These are phyloP conservation scores for Dentipellis sp. DNA, from an alignment of 768 basidiomycete genomes.

Conservation along the genomic window DNA sequence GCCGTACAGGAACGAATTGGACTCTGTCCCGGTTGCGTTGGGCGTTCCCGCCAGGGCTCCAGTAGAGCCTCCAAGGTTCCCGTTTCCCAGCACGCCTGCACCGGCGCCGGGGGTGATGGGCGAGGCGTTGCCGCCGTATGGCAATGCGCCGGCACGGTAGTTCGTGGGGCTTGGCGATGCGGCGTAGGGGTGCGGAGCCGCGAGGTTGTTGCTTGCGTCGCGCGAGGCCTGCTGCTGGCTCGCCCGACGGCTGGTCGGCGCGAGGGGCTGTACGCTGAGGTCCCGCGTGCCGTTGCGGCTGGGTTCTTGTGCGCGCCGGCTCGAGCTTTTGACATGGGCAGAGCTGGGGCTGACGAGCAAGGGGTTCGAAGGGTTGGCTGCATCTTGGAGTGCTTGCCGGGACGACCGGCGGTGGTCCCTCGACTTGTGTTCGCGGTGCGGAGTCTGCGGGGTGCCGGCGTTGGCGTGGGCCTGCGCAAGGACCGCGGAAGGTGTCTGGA, in stretches of 20 bases:
- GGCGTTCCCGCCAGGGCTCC: conserved; percentile 9
- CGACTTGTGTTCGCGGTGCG: conserved; percentile 42
- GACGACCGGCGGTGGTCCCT: conserved; percentile 38
- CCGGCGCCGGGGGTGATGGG: conserved; percentile 24
- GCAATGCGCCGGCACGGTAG: conserved; percentile 33
- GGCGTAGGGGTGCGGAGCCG: conserved; percentile 65
- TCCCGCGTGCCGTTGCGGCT: conserved; percentile 40
- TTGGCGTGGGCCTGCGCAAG: conserved; percentile 47
- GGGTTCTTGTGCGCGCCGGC: conserved; percentile 37
- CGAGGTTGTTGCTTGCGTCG: conserved; percentile 24
- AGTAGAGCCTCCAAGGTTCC: conserved; percentile 22
- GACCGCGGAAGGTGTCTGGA: conserved; percentile 33
- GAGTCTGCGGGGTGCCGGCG: conserved; percentile 43
- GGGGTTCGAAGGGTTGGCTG: conserved; percentile 37
- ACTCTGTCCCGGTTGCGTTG: conserved; percentile 27
- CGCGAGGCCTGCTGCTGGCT: conserved; percentile 45
- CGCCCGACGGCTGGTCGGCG: conserved; percentile 54
- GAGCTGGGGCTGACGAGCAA: conserved; percentile 59
- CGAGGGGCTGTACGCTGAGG: conserved; percentile 55
- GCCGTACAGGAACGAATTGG: conserved; percentile 64
- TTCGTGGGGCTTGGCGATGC: conserved; percentile 48
- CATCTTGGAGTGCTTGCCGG: conserved; percentile 44
- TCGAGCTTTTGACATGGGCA: conserved; percentile 51
- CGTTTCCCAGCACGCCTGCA: conserved; percentile 22
- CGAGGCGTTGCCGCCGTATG: conserved; percentile 43